These are phyloP conservation scores for Pinus taeda DNA, from an alignment of 75 land plant genomes.

Conservation along the genomic window DNA sequence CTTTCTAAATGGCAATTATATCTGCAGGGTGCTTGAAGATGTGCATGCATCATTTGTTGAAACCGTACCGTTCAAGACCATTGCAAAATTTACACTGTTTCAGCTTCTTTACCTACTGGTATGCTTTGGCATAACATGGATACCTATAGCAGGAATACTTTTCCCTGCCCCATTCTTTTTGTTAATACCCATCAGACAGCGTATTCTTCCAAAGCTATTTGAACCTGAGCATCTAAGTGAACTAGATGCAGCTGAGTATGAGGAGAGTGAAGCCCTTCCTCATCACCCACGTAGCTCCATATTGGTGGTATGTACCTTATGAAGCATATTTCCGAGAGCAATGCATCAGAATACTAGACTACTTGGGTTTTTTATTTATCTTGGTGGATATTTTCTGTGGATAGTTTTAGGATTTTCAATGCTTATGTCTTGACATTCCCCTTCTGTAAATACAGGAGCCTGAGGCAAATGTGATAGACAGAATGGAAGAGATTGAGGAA, in stretches of 20 bases:
- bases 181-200: conserved; percentile 68
- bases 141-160: conserved; percentile 90
- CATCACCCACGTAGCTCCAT: conserved; percentile 18
- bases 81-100: conserved; percentile 68
- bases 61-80: conserved; percentile 75
- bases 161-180: conserved; percentile 89
- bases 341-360: not conserved
- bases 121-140: conserved; percentile 95
- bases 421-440: not conserved
- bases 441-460: not conserved
- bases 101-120: conserved; percentile 71
- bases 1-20: not conserved
- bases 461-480: not conserved
- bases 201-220: conserved; percentile 75
- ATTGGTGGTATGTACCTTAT: conserved; percentile 15
- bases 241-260: conserved; percentile 95
- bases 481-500: not conserved
- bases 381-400: not conserved
- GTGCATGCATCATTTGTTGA: conserved; percentile 86
- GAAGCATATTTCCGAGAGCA: not conserved
- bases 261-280: conserved; percentile 71
- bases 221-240: conserved; percentile 44
- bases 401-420: not conserved
- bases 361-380: no score
- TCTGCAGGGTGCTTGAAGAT: conserved; percentile 67